phyloP scores from a whole-genome alignment of 225 moss, liverwort and hornwort species.

The Pseudoscleropodium purum region DNA sequence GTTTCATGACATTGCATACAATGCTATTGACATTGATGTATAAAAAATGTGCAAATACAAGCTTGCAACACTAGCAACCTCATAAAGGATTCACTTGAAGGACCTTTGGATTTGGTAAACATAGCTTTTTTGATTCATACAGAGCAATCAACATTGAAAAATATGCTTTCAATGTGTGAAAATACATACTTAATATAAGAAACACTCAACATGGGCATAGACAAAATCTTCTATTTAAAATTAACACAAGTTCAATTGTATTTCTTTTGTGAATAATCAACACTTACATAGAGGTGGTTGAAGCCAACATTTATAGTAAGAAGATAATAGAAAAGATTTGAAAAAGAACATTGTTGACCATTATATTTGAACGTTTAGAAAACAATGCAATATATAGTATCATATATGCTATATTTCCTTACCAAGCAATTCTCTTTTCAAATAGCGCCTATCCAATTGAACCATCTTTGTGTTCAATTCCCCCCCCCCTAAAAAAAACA shows the following conservation, averaged over 20 bases:
- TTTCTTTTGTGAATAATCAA: not conserved
- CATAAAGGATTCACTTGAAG: not conserved
- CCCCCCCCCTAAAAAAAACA: not conserved
- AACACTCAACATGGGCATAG: not conserved
- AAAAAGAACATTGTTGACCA: not conserved
- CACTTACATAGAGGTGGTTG: not conserved
- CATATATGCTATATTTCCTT: not conserved
- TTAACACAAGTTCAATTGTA: not conserved
- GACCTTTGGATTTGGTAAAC: not conserved
- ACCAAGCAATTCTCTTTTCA: rapidly evolving
- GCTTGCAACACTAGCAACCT: not conserved
- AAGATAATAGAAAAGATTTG: not conserved
- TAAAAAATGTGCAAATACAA: not conserved
- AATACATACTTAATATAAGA: not conserved
- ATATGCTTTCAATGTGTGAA: not conserved
- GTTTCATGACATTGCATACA: rapidly evolving
- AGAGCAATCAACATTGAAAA: not conserved
- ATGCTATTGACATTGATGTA: rapidly evolving
- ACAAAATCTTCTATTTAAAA: not conserved
- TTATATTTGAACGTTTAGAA: rapidly evolving
- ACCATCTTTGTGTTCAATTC: not conserved
- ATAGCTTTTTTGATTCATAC: not conserved
- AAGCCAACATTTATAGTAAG: rapidly evolving
- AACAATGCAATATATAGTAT: not conserved
- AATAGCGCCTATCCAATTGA: not conserved